These are phyloP conservation scores for Cyclostephanos invisitatus DNA, from an alignment of 108 stramenopile genomes.

Conservation along the genomic window DNA sequence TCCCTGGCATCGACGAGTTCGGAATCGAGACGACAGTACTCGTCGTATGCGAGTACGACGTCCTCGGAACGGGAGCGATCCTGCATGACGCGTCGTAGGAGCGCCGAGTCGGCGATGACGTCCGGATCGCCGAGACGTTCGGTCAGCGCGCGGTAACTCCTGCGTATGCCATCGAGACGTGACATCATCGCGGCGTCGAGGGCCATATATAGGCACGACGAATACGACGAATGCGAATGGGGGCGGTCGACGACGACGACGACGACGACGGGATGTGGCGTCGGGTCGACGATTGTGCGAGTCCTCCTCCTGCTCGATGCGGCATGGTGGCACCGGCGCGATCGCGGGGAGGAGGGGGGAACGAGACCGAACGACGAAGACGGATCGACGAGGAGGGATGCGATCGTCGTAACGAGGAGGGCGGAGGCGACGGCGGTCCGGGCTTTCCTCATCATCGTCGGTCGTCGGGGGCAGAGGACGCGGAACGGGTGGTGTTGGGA, in stretches of 20 bases:
- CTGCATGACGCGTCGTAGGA: slow-evolving; percentile 74
- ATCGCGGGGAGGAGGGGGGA: no score
- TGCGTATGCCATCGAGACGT: slow-evolving; percentile 72
- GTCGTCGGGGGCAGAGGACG: no score
- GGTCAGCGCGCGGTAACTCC: slow-evolving; percentile 77
- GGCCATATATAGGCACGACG: slow-evolving; percentile 31
- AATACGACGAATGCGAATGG: slow-evolving; percentile 3
- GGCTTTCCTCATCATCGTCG: no score
- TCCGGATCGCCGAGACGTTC: slow-evolving; percentile 87
- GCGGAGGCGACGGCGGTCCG: no score
- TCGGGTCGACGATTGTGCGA: no score
- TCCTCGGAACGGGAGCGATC: slow-evolving; percentile 82
- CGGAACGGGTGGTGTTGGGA: no score
- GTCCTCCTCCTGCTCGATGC: not conserved
- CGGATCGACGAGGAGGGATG: not conserved
- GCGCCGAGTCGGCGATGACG: slow-evolving; percentile 73
- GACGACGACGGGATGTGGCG: not conserved
- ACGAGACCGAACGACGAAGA: not conserved
- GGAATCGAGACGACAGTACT: slow-evolving; percentile 63
- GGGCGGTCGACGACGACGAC: not conserved
- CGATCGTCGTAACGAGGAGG: no score
- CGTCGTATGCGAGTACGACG: slow-evolving; percentile 74
- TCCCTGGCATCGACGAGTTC: slow-evolving; percentile 77
- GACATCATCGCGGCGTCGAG: slow-evolving; percentile 66
- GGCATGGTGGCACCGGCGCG: not conserved